Base-by-base conservation (phyloP, 306 rosid genomes). In the Prunus padus region DNA sequence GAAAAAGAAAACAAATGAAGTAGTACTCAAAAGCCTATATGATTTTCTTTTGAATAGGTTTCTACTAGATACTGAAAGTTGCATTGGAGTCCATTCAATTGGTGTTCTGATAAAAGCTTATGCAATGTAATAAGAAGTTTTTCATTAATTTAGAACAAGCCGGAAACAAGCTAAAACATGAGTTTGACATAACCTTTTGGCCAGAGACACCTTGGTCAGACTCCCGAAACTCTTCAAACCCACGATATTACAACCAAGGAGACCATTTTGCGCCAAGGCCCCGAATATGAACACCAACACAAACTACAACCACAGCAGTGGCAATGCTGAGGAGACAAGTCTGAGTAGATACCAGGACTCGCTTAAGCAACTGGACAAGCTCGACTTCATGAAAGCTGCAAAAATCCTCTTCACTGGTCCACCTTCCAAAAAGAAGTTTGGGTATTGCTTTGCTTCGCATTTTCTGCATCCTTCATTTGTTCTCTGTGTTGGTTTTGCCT, bases 391-490 rank as follows among this genome's bases (percentile, higher is more conserved):
- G 82, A 84, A 88, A 15, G 92, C 96, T 3, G 87, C 90, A 25
- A 94, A 86, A 84, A 90, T 94, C n/a, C 96, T 92, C 63, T 95
- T 92, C 82, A 76, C 88, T 3, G 88, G 83, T 0, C 86, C 93
- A 4, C 90, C 96, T 18, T 81, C 86, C 80, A 76, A 84, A 60
- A 90, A 72, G 75, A 83, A 95, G 80, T 95, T 90, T 55, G 98
- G 98, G 97, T 95, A 90, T 66, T 19, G 12, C 45, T 64, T 61
- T 25, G 22, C 57, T 61, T 45, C 62, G 10, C 19, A 23, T 42
- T 47, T 26, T 74, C n/a, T 11, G 25, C 59, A 64, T 72, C 2
- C 11, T 20, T 12, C n/a, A 49, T 11, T n/a, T 5, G 5, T 65
- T 72, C 11, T n/a, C 23, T n/a, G 1, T 22, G 69, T 65, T 46